phyloP scores from a whole-genome alignment of 2,329 filamentous ascomycete genomes.

The Colletotrichum sansevieriae region DNA sequence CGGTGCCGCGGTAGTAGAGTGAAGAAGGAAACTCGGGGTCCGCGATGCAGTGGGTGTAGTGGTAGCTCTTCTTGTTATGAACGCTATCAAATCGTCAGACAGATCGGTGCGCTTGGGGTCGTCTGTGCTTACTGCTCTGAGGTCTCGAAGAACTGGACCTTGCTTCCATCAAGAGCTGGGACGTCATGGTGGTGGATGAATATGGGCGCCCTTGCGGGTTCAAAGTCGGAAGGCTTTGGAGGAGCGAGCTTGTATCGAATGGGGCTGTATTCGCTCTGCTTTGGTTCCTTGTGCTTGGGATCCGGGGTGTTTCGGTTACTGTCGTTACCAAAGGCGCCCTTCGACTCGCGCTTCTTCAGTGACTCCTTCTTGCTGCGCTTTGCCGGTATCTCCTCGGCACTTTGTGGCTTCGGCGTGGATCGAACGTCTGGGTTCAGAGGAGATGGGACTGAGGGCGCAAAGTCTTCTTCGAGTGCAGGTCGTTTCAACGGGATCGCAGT shows the following conservation, averaged over 20 bases:
- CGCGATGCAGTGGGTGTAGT: slow-evolving; percentile 91
- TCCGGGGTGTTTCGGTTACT: slow-evolving; percentile 70
- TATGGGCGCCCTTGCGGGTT: slow-evolving; percentile 68
- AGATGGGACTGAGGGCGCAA: slow-evolving; percentile 78
- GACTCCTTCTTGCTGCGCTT: slow-evolving; percentile 73
- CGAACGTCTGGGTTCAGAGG: slow-evolving; percentile 78
- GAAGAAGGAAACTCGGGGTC: slow-evolving; percentile 89
- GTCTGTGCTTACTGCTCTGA: slow-evolving; percentile 70
- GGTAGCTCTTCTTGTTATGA: slow-evolving; percentile 79
- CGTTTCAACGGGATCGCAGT: slow-evolving; percentile 74
- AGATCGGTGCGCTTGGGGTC: not conserved
- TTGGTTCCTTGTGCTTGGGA: slow-evolving; percentile 56
- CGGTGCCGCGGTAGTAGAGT: slow-evolving; percentile 90
- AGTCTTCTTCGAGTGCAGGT: slow-evolving; percentile 72
- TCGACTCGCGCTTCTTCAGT: slow-evolving; percentile 77
- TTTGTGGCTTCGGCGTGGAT: slow-evolving; percentile 50
- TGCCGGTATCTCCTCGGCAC: slow-evolving; percentile 50
- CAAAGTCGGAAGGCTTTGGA: slow-evolving; percentile 73
- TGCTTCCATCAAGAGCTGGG: slow-evolving; percentile 61
- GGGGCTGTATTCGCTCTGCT: slow-evolving; percentile 62
- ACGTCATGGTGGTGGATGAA: slow-evolving; percentile 69
- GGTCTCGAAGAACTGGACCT: slow-evolving; percentile 71
- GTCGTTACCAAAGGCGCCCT: slow-evolving; percentile 60
- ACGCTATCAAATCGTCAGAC: slow-evolving; percentile 56
- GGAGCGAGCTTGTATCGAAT: slow-evolving; percentile 74